Evolutionary conservation across 1,284 basidiomycete species (phyloP), one percentile per base, ranked within the genome.

Genomic region (Austropuccinia psidii): DNA sequence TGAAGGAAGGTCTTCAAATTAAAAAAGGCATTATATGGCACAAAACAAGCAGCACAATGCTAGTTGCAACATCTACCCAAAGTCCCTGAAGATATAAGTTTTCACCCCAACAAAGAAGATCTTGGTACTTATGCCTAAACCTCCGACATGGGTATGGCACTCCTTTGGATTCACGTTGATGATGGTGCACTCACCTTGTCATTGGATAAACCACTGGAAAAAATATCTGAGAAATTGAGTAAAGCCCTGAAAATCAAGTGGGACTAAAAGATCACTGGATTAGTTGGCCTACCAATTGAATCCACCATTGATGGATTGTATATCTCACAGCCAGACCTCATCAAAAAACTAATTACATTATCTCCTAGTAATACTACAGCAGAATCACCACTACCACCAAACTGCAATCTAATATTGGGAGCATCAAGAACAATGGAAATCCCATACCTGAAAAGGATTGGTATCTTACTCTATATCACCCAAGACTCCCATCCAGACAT

Each of bases 161-260:
- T 64, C 24, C 2, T 66, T 4, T 66, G 45, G 43, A 24, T 67
- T 13, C 65, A 67, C 35, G 50, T 67, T 13, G 50, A 67, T 35
- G 65, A 67, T 17, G 49, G 65, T 11, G 33, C 41, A 6, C 49
- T 67, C 9, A 67, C 65, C 2, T 29, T 35, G 6, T 58, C 55
- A 3, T 8, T 3, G 17, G 29, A 4, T 2, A 7, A 8, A 2
- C 5, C 39, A 8, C 17, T 58, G 27, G 39, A 19, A 19, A 31
- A 6, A 7, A 8, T 58, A 19, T 29, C 33, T 13, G 29, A 33
- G 5, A 35, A 58, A 8, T 31, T 58, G 29, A 37, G 39, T 35
- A n/a, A 7, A 15, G 39, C n/a, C 39, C 33, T 58, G 4, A 58
- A 58, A 37, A 58, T 58, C 3, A 58, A 58, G 11, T 58, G 55